phyloP scores from a whole-genome alignment of 1,284 basidiomycete genomes.

The Singerocomus inundabilis region DNA sequence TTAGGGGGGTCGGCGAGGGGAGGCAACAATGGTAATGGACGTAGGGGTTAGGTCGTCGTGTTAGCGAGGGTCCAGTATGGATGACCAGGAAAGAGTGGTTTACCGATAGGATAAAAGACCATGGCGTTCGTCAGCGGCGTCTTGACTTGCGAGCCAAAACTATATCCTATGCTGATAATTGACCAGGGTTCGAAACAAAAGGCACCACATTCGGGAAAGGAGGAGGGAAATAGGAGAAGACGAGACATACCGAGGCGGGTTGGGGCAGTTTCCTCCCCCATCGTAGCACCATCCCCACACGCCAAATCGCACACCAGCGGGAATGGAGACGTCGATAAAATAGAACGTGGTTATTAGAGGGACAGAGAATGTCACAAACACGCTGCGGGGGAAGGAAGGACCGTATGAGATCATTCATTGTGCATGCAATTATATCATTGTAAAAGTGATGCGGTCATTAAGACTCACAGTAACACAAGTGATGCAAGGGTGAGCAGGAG shows the following conservation, averaged over 20 bases:
- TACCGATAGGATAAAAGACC: constrained; percentile 11
- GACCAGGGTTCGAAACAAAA: no score
- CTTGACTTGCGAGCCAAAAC: constrained; percentile 13
- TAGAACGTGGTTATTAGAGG: constrained; percentile 13
- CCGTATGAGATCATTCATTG: no score
- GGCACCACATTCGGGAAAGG: no score
- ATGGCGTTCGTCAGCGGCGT: constrained; percentile 8
- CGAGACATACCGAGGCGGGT: constrained; percentile 6
- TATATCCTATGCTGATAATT: constrained; percentile 12
- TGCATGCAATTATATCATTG: no score
- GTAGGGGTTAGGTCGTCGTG: no score
- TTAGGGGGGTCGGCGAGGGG: no score
- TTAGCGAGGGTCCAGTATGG: neutral
- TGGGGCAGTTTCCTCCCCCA: constrained; percentile 6
- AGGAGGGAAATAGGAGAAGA: neutral
- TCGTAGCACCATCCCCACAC: constrained; percentile 19
- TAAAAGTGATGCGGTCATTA: no score
- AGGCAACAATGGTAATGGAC: no score
- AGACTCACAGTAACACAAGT: constrained; percentile 8
- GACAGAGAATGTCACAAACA: constrained; percentile 14
- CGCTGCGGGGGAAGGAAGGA: neutral
- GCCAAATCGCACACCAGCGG: constrained; percentile 10
- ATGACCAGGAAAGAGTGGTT: neutral
- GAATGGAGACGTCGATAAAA: constrained; percentile 10
- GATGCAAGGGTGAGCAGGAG: constrained; percentile 4